phyloP scores from a whole-genome alignment of 257 asterid genomes.

The Haberlea rhodopensis region DNA sequence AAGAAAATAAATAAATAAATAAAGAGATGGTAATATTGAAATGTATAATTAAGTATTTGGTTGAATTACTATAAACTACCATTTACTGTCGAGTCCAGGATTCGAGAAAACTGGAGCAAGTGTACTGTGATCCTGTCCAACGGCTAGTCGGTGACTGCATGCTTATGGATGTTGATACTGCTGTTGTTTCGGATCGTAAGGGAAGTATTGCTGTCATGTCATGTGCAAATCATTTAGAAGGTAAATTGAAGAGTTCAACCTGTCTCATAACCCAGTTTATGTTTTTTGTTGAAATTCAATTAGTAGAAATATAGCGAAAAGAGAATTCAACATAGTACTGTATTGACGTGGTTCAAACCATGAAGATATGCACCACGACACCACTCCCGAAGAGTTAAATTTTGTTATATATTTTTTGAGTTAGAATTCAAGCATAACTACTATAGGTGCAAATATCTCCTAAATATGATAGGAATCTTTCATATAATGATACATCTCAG shows the following conservation, averaged over 20 bases:
- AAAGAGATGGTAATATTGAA: background rate
- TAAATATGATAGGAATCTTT: background rate
- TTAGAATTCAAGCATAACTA: background rate
- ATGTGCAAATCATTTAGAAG: conserved; percentile 67
- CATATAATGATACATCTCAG: background rate
- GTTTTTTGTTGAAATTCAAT: too few species aligned
- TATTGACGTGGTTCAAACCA: too few species aligned
- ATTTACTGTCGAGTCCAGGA: conserved; percentile 52
- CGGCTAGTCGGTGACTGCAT: conserved; percentile 92
- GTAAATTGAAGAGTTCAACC: conserved; percentile 34
- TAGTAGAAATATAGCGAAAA: too few species aligned
- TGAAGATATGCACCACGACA: too few species aligned
- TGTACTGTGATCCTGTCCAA: conserved; percentile 90
- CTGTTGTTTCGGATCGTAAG: conserved; percentile 86
- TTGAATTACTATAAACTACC: conserved; percentile 16
- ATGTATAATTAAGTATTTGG: conserved; percentile 6
- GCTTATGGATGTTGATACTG: conserved; percentile 83
- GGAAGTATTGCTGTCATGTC: conserved; percentile 86
- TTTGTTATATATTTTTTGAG: too few species aligned
- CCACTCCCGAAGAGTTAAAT: too few species aligned
- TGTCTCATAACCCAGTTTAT: too few species aligned
- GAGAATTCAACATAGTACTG: too few species aligned
- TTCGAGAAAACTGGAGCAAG: conserved; percentile 74
- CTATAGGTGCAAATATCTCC: background rate
- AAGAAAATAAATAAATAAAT: background rate